Base-by-base conservation (phyloP, 495 filamentous ascomycete species). In the Penicillium paradoxum region DNA sequence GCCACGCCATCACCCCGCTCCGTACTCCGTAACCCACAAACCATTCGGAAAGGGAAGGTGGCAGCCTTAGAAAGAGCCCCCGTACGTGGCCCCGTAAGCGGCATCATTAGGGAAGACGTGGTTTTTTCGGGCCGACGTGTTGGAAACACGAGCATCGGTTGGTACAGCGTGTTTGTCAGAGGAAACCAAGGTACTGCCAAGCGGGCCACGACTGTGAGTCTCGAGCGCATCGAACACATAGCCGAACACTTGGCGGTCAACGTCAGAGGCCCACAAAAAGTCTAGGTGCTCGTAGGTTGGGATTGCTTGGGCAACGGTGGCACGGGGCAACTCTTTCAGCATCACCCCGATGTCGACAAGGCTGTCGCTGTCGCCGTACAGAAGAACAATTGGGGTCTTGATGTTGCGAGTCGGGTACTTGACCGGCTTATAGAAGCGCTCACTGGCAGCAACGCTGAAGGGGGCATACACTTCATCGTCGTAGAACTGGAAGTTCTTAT, bases 371-470 rank as follows among this genome's bases (percentile, higher is more conserved):
- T 90, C 93, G 21, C 93, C 93, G 58, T 96, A 98, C 10, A 98
- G 77, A 0, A 98, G 77, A 17, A 96, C 89, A 56, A 97, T 88
- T 0, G 93, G 93, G 3, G 93, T 97, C 60, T 88, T 91, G 74
- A 98, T 98, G 66, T 97, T 98, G 50, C 86, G 85, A 0, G 93
- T 98, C 7, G 93, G 93, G 58, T 96, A 98, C 65, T 87, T 91
- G 58, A 95, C 91, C 4, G 97, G 91, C 62, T 96, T 96, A 66
- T 89, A 88, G 65, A 88, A 88, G 13, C 78, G 75, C 40, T 79
- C 75, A 54, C 76, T 84, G 29, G 74, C 78, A 8, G 77, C 77
- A 24, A 83, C 54, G 42, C 74, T 77, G 39, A 89, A 71, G 1
- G 82, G 81, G 4, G 79, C 76, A 50, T 87, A 85, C 6, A 93